Evolutionary conservation across 1,284 basidiomycete species (phyloP), one percentile per base, ranked within the genome.

Genomic region (Cryptococcus deneoformans): DNA sequence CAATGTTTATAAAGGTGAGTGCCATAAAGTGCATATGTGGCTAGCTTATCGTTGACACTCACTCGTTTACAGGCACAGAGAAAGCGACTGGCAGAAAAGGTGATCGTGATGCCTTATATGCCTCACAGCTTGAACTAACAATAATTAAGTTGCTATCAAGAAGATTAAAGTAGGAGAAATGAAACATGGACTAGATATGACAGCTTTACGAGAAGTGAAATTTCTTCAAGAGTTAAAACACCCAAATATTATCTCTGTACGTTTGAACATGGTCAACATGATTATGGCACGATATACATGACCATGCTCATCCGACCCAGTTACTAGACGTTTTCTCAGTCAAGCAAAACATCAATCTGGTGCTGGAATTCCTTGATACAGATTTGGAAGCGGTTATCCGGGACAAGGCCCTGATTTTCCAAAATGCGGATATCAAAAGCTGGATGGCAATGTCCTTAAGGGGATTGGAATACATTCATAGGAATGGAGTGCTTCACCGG

Each of bases 381-480:
- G 95, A 99, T 77, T 82, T 99, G 36, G 96, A 99, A 78, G 91
- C 91, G 68, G 87, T 99, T 64, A 97, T 99, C 79, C 92, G 92
- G 73, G 94, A 99, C 77, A 84, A 90, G 47, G 82, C 86, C 2
- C 84, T 96, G 51, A 88, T 97, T 39, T 98, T 99, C 75, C 83
- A 93, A 24, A 90, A 92, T 6, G 90, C 90, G 0, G 95, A 99
- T 75, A 95, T 98, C 79, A 99, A 99, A 78, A 88, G 89, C 68
- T 99, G 96, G 96, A 93, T 96, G 86, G 90, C 90, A 14, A 99
- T 99, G 96, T 91, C 90, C 0, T 87, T 97, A 68, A 86, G 93
- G 45, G 96, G 96, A 1, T 82, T 99, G 20, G 95, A 98, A 74
- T 99, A 96, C 75, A 98, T 95, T 67, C 96, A 99, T 76, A 81